Evolutionary conservation across 768 basidiomycete genomes (phyloP).

Genomic region (Boletus sp.): DNA sequence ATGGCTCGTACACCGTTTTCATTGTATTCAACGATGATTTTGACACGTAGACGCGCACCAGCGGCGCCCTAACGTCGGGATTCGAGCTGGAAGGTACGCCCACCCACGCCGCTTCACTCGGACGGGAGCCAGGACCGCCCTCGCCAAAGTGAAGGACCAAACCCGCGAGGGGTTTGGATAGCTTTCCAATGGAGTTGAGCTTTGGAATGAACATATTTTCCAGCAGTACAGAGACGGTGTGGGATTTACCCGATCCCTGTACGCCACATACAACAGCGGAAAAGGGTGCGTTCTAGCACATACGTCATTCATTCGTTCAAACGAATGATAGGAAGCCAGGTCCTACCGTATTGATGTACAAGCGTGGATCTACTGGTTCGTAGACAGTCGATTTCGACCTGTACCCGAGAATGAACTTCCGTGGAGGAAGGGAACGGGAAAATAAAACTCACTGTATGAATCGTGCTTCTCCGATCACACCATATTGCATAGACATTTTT

Average conservation of each 20-base stretch:
- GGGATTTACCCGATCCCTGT: conserved; percentile 72
- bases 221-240: conserved; percentile 62
- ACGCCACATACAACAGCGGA: conserved; percentile 71
- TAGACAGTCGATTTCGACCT: conserved; percentile 31
- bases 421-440: neutral
- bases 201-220: conserved; percentile 63
- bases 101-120: conserved; percentile 64
- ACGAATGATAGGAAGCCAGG: neutral
- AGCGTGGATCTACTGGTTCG: conserved; percentile 41
- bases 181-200: conserved; percentile 45
- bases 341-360: conserved; percentile 64
- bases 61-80: conserved; percentile 26
- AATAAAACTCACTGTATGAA: conserved; percentile 29
- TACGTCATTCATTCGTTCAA: neutral
- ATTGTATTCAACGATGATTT: conserved; percentile 56
- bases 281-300: conserved; percentile 59
- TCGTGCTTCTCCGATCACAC: conserved; percentile 45
- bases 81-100: conserved; percentile 34
- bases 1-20: conserved; percentile 46
- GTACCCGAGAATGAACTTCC: conserved; percentile 8
- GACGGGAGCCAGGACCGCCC: conserved; percentile 51
- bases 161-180: conserved; percentile 53
- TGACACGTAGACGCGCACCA: conserved; percentile 51
- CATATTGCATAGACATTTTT: conserved; percentile 49
- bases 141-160: conserved; percentile 67